Percentiles rank a stretch among this genome's conserved stretches.
Evolutionary conservation across 2,329 filamentous ascomycete species (phyloP).

Genomic region (Cladosporium sp.): DNA sequence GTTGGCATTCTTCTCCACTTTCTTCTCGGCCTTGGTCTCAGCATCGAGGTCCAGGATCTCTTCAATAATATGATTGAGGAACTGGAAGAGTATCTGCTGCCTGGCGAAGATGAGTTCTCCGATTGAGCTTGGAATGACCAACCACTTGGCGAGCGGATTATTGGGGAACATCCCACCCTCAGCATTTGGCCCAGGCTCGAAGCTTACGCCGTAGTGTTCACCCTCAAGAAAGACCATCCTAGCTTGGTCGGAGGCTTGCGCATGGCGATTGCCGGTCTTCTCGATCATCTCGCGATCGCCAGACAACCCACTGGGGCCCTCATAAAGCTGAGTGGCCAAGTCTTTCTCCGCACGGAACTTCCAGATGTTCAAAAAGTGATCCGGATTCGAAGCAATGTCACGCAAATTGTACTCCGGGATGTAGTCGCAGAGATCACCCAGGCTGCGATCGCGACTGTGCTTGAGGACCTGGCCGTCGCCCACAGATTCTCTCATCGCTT

Average conservation of each 20-base stretch:
- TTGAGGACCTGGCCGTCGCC: slow-evolving; percentile 13
- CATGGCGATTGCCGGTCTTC: background rate
- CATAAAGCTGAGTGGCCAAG: slow-evolving; percentile 11
- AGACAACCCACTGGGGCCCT: slow-evolving; percentile 12
- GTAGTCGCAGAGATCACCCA: slow-evolving; percentile 1
- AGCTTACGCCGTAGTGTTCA: background rate
- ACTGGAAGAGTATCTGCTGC: slow-evolving; percentile 3
- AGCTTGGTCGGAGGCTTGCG: background rate
- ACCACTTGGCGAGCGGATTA: background rate
- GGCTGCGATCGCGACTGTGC: slow-evolving; percentile 12
- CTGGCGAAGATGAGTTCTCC: background rate
- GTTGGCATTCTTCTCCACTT: background rate
- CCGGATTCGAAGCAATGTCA: slow-evolving; percentile 16
- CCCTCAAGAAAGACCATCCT: background rate
- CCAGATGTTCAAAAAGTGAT: slow-evolving; percentile 15
- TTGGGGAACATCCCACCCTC: background rate
- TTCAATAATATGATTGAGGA: slow-evolving; percentile 15
- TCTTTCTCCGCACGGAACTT: slow-evolving; percentile 14
- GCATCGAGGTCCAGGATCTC: slow-evolving; percentile 14
- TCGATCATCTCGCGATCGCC: background rate
- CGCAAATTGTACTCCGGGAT: slow-evolving; percentile 16
- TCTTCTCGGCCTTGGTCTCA: background rate
- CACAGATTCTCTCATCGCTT: slow-evolving; percentile 14
- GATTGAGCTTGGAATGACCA: background rate
- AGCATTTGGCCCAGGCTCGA: background rate